Evolutionary conservation across 768 basidiomycete genomes (phyloP), one percentile per base, ranked within the genome.

Genomic region (Termitomyces sp.): DNA sequence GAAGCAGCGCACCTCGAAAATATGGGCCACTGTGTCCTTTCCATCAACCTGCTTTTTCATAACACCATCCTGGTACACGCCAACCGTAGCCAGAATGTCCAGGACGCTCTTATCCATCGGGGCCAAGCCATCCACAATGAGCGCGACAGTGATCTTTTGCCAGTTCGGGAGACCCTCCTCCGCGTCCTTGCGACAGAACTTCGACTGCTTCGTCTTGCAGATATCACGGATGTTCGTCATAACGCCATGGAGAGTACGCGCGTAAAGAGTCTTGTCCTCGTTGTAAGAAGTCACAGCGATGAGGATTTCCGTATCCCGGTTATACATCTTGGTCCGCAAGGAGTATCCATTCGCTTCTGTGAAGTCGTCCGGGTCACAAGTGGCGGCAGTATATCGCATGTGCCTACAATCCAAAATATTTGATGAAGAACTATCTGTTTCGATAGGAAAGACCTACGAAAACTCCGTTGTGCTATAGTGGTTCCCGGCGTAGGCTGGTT

Each of bases 141-240:
- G 85, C 48, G 91, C 90, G 15, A 96, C 94, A 2, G 86, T 86
- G 69, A 98, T 94, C 71, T 85, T 89, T 71, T 97, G 92, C 96
- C 96, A 98, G 18, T 83, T 88, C 48, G 92, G 91, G 57, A 84
- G 80, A 42, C 92, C 92, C 68, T 92, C 90, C 72, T 93, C 91
- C 12, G 92, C 89, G 53, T 83, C 84, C 63, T 85, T 83, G 56
- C 88, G 83, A 92, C 94, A 94, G 77, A 90, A 96, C 71, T 92
- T 94, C 60, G 90, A 93, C 69, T 91, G 90, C 74, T 95, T 95
- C 50, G 93, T 95, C 77, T 90, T 94, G 84, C 94, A 96, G 68
- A 98, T 97, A 69, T 98, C 91, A 63, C 96, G 91, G 65, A 98
- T 96, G 75, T 98, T 98, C 64, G 95, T 74, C 95, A 98, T 97